These are phyloP conservation scores for Pythium diclinum DNA, from an alignment of 352 stramenopile genomes.

Conservation along the genomic window DNA sequence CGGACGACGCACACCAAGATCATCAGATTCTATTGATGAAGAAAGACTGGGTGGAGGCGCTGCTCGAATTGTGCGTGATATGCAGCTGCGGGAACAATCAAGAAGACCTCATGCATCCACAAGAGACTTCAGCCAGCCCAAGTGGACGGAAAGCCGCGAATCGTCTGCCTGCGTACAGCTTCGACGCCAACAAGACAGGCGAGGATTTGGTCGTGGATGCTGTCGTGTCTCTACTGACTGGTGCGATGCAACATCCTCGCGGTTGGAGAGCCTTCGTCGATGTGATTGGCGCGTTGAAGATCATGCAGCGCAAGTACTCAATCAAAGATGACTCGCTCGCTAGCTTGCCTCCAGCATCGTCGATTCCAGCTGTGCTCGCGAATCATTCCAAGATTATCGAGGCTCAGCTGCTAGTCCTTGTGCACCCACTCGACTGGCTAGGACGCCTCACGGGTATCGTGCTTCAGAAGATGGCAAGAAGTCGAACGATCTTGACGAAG, in stretches of 20 bases:
- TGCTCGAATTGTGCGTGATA: constrained; percentile 68
- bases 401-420: constrained; percentile 22
- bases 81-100: constrained; percentile 28
- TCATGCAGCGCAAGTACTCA: constrained; percentile 63
- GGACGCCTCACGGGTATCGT: constrained; percentile 65
- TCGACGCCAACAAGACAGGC: constrained; percentile 64
- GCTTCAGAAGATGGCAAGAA: constrained; percentile 71
- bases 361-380: constrained; percentile 22
- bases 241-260: constrained; percentile 58
- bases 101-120: background rate
- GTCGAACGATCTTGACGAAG: constrained; percentile 69
- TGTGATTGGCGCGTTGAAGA: constrained; percentile 57
- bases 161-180: constrained; percentile 38
- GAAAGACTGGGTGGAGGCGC: constrained; percentile 65
- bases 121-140: background rate
- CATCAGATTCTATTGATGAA: constrained; percentile 76
- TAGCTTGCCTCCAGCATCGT: constrained; percentile 2
- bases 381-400: constrained; percentile 1
- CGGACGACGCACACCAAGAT: constrained; percentile 60
- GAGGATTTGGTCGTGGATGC: constrained; percentile 83
- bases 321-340: background rate
- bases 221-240: constrained; percentile 75
- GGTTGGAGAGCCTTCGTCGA: constrained; percentile 70
- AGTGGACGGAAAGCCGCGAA: background rate
- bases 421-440: constrained; percentile 59